These are phyloP conservation scores for Cucumis melo DNA, from an alignment of 306 rosid genomes.

Conservation along the genomic window DNA sequence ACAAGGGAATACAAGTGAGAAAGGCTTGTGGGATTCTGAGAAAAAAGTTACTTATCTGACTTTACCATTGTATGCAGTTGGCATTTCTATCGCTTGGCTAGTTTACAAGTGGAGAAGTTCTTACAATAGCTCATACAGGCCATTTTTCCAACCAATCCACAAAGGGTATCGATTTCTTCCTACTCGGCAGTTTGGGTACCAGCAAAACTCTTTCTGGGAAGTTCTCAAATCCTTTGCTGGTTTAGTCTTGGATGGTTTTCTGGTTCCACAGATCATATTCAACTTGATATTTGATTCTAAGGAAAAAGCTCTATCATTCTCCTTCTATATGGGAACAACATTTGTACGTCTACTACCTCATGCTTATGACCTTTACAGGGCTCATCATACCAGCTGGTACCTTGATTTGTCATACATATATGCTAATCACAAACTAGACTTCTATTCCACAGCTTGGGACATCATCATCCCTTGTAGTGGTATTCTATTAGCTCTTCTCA, in stretches of 20 bases:
- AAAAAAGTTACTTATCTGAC: conserved; percentile 41
- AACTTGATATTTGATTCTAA: conserved; percentile 37
- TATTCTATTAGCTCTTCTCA: conserved; percentile 37
- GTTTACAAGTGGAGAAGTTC: conserved; percentile 34
- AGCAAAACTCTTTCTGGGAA: conserved; percentile 41
- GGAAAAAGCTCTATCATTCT: conserved; percentile 32
- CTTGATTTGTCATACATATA: conserved; percentile 53
- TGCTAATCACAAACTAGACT: conserved; percentile 59
- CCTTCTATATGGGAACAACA: conserved; percentile 58
- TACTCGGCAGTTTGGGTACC: conserved; percentile 9
- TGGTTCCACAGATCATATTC: conserved; percentile 63
- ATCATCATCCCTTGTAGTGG: conserved; percentile 47
- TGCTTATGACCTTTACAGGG: conserved; percentile 79
- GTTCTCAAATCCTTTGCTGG: conserved; percentile 59
- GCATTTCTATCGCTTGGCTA: conserved; percentile 43
- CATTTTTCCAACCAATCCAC: conserved; percentile 29
- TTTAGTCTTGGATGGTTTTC: conserved; percentile 60
- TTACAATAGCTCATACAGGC: conserved; percentile 9
- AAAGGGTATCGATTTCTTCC: conserved; percentile 9
- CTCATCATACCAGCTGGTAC: conserved; percentile 39
- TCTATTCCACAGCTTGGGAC: conserved; percentile 84
- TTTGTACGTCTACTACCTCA: conserved; percentile 66
- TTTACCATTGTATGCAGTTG: conserved; percentile 46
- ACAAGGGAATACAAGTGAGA: conserved; percentile 27
- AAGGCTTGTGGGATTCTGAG: conserved; percentile 48